Base-by-base conservation (phyloP, 2,329 filamentous ascomycete genomes). In the Colletotrichum kahawae region DNA sequence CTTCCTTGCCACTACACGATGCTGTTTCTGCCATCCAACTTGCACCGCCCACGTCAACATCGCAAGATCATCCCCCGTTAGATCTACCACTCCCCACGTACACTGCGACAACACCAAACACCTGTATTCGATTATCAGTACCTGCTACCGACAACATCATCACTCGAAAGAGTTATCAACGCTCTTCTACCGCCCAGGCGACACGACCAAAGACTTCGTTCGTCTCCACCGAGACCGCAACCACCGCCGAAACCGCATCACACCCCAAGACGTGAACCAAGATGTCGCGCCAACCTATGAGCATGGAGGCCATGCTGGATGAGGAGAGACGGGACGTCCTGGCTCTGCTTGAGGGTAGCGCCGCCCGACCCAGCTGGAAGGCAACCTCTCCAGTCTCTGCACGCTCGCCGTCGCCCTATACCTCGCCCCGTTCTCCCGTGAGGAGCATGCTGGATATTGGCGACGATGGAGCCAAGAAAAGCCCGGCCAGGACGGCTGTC, bases 311-410 rank as follows among this genome's bases (percentile, higher is more conserved):
- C 64, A 91, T 93, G 78, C 88, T 95, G 77, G 94, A 95, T 81
- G 93, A 95, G 86, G 94, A 96, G 87, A 90, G 93, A 76, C 88
- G 89, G 77, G 93, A 95, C 84, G 92, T 95, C 51, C 87, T 95
- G 78, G 92, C 92, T 63, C 86, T 95, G 76, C 87, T 95, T 56
- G 92, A 94, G 82, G 89, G 88, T 59, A 86, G 85, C 66, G 71
- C 68, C 43, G 79, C 77, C 76, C 75, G 69, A 54, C 79, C 78
- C 77, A 79, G 79, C 67, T 70, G 77, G 80, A 76, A 80, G 79
- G 78, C 82, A 62, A 64, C 69, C 54, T 82, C 82, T 43, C 80
- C 84, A 72, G 76, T 80, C 77, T 82, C 78, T 59, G 83, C 75
- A 57, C 86, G 89, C 78, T 88, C 89, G 56, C 84, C 87, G 57